Evolutionary conservation across 192 early-diverging fungal species (phyloP).

Genomic region (Coemansia sp.): DNA sequence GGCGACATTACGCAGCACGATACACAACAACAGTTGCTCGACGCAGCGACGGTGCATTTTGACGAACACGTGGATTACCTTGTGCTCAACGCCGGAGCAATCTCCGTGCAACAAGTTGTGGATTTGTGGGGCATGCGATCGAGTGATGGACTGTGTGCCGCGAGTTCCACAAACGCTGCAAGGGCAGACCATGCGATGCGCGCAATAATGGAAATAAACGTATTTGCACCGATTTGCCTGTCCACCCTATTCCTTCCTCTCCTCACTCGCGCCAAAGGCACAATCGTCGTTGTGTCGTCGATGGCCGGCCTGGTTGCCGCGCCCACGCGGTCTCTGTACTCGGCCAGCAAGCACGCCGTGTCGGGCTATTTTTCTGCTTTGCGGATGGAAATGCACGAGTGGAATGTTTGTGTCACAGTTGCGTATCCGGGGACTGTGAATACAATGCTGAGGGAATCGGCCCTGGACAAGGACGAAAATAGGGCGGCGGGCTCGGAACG

Average conservation of each 20-base stretch:
- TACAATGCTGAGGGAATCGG: conserved; percentile 68
- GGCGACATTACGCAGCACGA: conserved; percentile 61
- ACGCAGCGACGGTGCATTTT: conserved; percentile 28
- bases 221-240: conserved; percentile 55
- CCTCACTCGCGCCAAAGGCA: conserved; percentile 45
- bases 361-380: conserved; percentile 80
- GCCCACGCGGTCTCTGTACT: conserved; percentile 77
- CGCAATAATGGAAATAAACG: conserved; percentile 61
- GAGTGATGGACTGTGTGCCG: neutral
- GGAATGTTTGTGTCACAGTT: conserved; percentile 65
- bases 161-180: conserved; percentile 15
- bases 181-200: conserved; percentile 38
- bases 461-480: conserved; percentile 54
- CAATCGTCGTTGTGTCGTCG: conserved; percentile 71
- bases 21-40: conserved; percentile 51
- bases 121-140: conserved; percentile 57
- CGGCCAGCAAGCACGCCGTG: conserved; percentile 76
- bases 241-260: conserved; percentile 59
- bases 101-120: conserved; percentile 68
- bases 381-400: conserved; percentile 66
- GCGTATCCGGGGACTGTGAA: conserved; percentile 74
- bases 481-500: conserved; percentile 35
- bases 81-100: conserved; percentile 74
- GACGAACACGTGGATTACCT: conserved; percentile 61
- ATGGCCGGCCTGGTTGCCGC: conserved; percentile 71